phyloP scores from a whole-genome alignment of 768 basidiomycete species.

The Collybia nuda region DNA sequence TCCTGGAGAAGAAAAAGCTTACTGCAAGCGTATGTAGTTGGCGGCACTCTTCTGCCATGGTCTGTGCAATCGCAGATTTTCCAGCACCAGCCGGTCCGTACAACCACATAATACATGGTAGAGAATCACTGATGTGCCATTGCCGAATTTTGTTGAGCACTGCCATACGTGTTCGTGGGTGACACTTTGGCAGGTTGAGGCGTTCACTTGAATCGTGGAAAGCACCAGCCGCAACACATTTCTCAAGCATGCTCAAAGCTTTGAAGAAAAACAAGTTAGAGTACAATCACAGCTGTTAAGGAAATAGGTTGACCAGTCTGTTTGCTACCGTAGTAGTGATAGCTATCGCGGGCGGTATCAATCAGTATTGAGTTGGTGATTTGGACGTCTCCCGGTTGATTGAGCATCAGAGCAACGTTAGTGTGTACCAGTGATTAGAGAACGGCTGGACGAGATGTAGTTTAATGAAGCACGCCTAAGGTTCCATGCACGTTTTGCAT shows the following conservation, averaged over 20 bases:
- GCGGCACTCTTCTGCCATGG: constrained; percentile 20
- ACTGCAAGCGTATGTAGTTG: constrained; percentile 19
- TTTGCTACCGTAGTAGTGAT: no score
- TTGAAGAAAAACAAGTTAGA: no score
- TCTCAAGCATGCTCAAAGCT: not conserved
- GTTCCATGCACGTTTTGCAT: no score
- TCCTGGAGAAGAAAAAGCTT: constrained; percentile 33
- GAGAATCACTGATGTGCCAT: not conserved
- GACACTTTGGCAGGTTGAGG: not conserved
- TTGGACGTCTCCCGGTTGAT: no score
- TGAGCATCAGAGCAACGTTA: no score
- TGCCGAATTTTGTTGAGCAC: not conserved
- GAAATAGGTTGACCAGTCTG: no score
- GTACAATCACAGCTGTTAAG: no score
- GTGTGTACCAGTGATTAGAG: no score
- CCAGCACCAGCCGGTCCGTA: constrained; percentile 19
- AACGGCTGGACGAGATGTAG: no score
- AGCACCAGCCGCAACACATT: not conserved
- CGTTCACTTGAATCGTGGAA: not conserved
- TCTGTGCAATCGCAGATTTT: constrained; percentile 21
- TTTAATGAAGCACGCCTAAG: no score
- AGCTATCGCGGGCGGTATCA: no score
- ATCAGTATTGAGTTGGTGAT: no score
- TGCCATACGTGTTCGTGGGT: not conserved
- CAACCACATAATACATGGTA: not conserved